A percentile compares a stretch with the other conserved stretches of the same genome.
Conservation (phyloP, 345 rosid species). For the Jatropha curcas region DNA sequence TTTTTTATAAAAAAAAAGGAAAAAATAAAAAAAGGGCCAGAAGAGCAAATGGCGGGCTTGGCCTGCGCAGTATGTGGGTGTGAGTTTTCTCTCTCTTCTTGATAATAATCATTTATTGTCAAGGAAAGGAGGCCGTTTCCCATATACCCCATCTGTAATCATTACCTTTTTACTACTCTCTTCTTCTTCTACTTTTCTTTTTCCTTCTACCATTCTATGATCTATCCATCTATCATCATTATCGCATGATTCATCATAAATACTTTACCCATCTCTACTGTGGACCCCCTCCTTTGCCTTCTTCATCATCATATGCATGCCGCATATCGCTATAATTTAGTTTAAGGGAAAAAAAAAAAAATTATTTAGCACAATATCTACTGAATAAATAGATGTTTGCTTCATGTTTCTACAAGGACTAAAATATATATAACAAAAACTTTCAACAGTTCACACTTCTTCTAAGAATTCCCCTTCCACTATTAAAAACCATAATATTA, state of each 20-base stretch:
- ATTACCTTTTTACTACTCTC: constrained; percentile 24
- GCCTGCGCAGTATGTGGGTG: constrained; percentile 54
- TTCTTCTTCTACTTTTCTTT: neutral
- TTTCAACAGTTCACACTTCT: no score
- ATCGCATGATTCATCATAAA: neutral
- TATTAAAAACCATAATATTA: no score
- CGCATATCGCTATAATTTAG: no score
- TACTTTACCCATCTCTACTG: no score
- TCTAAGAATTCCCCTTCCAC: no score
- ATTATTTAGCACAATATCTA: no score
- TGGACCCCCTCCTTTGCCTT: no score
- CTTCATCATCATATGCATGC: no score
- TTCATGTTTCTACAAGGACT: no score
- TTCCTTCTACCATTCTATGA: neutral
- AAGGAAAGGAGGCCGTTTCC: constrained; percentile 26
- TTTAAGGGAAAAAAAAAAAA: no score
- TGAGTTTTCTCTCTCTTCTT: neutral
- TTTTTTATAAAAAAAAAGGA: neutral
- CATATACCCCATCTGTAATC: constrained; percentile 51
- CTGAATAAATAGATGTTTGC: no score
- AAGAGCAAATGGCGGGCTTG: constrained; percentile 68
- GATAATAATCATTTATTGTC: constrained; percentile 21
- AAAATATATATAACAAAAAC: no score
- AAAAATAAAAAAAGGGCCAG: neutral
- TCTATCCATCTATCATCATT: constrained; percentile 6